These are phyloP conservation scores for Lophiotrema nucula DNA, from an alignment of 495 filamentous ascomycete genomes.

Conservation along the genomic window DNA sequence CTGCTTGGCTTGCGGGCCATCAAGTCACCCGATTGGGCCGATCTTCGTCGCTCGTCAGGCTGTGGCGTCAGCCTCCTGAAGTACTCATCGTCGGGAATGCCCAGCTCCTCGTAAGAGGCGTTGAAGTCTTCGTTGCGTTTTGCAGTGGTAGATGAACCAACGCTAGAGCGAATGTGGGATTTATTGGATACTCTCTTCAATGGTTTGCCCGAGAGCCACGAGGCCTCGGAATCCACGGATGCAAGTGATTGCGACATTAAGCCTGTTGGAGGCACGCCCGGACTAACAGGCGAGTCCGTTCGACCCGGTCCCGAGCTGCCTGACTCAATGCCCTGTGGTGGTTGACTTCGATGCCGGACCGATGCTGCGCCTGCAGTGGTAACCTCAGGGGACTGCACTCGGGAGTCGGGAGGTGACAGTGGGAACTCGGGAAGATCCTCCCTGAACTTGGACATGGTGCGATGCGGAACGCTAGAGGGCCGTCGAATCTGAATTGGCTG, in stretches of 20 bases:
- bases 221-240: constrained; percentile 86
- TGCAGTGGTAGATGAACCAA: constrained; percentile 14
- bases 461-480: constrained; percentile 55
- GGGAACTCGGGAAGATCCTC: constrained; percentile 87
- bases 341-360: constrained; percentile 18
- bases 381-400: constrained; percentile 69
- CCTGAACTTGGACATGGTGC: constrained; percentile 87
- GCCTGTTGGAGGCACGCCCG: constrained; percentile 35
- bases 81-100: constrained; percentile 64
- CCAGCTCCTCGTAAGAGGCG: constrained; percentile 59
- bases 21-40: constrained; percentile 25
- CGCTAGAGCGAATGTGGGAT: constrained; percentile 31
- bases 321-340: constrained; percentile 7
- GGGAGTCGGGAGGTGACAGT: constrained; percentile 75
- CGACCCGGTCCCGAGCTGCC: constrained; percentile 14
- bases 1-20: constrained; percentile 41
- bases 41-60: constrained; percentile 36
- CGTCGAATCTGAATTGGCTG: constrained; percentile 27
- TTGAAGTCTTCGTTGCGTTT: constrained; percentile 43
- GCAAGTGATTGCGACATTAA: constrained; percentile 71
- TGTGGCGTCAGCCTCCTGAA: constrained; percentile 55
- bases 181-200: constrained; percentile 54
- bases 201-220: constrained; percentile 80
- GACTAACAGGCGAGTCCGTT: constrained; percentile 41
- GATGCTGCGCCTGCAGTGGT: constrained; percentile 21